A percentile compares a stretch with the other conserved stretches of the same genome.
These are phyloP conservation scores for Pelargonium fulgidum DNA, from an alignment of 441 rosid genomes.

Conservation along the genomic window DNA sequence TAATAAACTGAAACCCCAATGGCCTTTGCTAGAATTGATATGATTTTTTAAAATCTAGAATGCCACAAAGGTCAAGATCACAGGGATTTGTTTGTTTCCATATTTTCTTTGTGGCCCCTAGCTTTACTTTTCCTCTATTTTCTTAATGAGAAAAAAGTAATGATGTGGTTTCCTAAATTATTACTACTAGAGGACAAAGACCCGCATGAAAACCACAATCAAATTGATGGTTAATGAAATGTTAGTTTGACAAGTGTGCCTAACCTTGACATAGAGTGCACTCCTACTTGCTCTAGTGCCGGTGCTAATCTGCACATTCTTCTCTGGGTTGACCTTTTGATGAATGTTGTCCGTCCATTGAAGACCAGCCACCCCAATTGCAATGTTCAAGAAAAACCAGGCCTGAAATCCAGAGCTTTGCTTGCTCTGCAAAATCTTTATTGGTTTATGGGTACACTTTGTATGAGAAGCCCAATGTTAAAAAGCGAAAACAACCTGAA, in stretches of 20 bases:
- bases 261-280: constrained; percentile 1
- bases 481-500: no score
- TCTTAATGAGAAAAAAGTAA: background rate
- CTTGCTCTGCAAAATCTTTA: background rate
- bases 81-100: background rate
- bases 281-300: background rate
- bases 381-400: constrained; percentile 1
- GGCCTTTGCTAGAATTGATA: background rate
- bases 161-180: constrained; percentile 2
- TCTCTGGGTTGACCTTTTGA: background rate
- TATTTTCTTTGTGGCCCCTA: constrained; percentile 11
- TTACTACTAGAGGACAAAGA: constrained; percentile 7
- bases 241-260: constrained; percentile 3
- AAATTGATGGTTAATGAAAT: background rate
- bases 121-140: constrained; percentile 6
- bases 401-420: background rate
- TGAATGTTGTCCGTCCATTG: background rate
- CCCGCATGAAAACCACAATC: background rate
- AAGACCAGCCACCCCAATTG: background rate
- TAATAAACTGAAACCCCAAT: background rate
- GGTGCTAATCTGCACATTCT: background rate
- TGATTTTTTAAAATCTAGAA: constrained; percentile 2
- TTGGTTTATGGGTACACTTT: no score
- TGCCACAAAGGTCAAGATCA: constrained; percentile 9
- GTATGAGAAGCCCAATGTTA: no score